A percentile compares a stretch with the other conserved stretches of the same genome.
Conservation (phyloP, 2,329 filamentous ascomycete species). For the Alternaria incomplexa region DNA sequence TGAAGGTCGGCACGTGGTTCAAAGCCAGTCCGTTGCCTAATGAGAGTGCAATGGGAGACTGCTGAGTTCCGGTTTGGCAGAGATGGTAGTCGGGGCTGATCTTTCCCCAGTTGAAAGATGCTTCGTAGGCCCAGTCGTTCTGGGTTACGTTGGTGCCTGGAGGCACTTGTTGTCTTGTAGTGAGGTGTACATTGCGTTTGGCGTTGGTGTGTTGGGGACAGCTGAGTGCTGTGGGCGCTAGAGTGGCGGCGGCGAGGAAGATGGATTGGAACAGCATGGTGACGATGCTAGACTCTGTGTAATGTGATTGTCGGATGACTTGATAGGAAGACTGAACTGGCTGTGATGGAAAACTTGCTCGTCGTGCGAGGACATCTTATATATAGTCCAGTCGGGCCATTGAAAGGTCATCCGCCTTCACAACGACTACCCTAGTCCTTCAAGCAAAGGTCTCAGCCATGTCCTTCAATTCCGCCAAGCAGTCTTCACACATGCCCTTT, state of each 20-base stretch:
- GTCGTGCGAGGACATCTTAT: not conserved
- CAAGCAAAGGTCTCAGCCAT: not conserved
- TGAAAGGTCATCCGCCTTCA: not conserved
- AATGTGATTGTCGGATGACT: not conserved
- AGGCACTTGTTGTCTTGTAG: slow-evolving; percentile 4
- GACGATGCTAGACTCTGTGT: not conserved
- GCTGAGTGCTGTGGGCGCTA: slow-evolving; percentile 8
- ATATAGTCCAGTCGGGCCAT: not conserved
- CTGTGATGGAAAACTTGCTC: not conserved
- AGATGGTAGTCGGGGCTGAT: slow-evolving; percentile 49
- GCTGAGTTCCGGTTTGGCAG: slow-evolving; percentile 59
- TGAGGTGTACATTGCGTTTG: slow-evolving; percentile 9
- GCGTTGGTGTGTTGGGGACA: slow-evolving; percentile 27
- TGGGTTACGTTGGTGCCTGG: slow-evolving; percentile 9
- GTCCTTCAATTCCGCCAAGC: not conserved
- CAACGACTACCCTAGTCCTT: not conserved
- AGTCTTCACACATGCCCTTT: not conserved
- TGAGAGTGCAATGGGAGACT: slow-evolving; percentile 57
- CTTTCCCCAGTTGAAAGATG: slow-evolving; percentile 50
- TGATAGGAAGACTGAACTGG: not conserved
- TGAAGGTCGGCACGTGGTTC: slow-evolving; percentile 52
- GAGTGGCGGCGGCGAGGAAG: not conserved
- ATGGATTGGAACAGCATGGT: slow-evolving; percentile 20
- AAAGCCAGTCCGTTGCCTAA: slow-evolving; percentile 50
- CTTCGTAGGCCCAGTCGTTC: slow-evolving; percentile 27